Base-by-base conservation (phyloP, 371 early-diverging fungal genomes). In the Zopfochytrium polystomum region DNA sequence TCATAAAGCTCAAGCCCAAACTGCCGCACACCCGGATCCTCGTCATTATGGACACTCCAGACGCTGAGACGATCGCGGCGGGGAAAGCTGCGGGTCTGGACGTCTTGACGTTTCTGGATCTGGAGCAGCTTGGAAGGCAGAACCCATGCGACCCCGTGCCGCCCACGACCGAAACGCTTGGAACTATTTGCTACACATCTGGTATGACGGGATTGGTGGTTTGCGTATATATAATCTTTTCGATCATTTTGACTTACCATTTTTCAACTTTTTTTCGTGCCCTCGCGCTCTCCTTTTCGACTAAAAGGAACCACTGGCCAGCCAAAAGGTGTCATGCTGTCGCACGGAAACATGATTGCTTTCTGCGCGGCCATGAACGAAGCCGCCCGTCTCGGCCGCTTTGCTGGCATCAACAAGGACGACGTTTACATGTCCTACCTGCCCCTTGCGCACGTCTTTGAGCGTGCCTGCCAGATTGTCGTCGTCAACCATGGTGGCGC, bases 401-500 rank as follows among this genome's bases (percentile, higher is more conserved):
- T 30, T 38, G 42, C 29, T 3, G 23, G 23, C 49, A 38, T 61
- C 31, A 42, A 20, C 29, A n/a, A 31, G 13, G 32, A 52, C 5
- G 89, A 89, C 63, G 67, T 73, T 15, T 76, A 93, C 71, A 79
- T 97, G 53, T 90, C 93, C 5, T 97, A 93, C 70, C 79, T 98
- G 51, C 98, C 98, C 9, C 78, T 96, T 25, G 95, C 98, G 25
- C 98, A 98, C 75, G 87, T 82, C 47, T 50, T 73, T 6, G 71
- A 65, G 49, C 62, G 64, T 46, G 25, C 34, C 5, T 55, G 50
- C 31, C 91, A 94, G 64, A 79, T 82, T 34, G 68, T 83, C 31
- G 78, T 85, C 65, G 64, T 93, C 9, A 85, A 83, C 67, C 82
- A 80, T 73, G 93, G 93, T 52, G 75, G 85, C 22, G 71, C 79